Evolutionary conservation across 1,284 basidiomycete genomes (phyloP).

Genomic region (Mycena citricolor): DNA sequence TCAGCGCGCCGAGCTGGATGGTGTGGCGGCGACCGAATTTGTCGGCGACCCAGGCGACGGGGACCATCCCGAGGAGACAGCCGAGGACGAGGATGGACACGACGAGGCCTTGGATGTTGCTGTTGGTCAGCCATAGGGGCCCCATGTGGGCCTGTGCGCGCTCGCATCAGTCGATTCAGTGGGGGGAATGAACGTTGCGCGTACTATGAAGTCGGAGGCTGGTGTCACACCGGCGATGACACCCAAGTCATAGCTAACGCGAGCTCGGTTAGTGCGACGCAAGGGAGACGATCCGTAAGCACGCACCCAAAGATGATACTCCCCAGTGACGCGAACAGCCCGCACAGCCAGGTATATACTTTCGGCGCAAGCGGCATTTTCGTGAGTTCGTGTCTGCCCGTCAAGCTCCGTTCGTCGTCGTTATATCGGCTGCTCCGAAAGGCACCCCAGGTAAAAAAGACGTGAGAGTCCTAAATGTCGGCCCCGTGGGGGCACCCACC

Average conservation of each 20-base stretch:
- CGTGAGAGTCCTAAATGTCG: too few relatives aligned
- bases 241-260: conserved; percentile 37
- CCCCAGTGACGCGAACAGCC: conserved; percentile 52
- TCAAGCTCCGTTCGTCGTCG: too few relatives aligned
- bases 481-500: too few relatives aligned
- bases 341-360: conserved; percentile 63
- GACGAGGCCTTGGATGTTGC: conserved; percentile 37
- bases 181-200: too few relatives aligned
- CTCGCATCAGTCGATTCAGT: too few relatives aligned
- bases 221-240: conserved; percentile 39
- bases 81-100: conserved; percentile 41
- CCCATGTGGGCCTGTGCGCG: conserved; percentile 41
- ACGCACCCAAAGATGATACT: conserved; percentile 44
- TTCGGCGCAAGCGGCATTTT: conserved; percentile 42
- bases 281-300: neutral
- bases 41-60: conserved; percentile 40
- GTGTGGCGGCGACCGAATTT: conserved; percentile 37
- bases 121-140: conserved; percentile 32
- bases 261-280: neutral
- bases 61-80: conserved; percentile 43
- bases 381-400: too few relatives aligned
- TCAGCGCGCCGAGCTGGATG: conserved; percentile 37
- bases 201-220: conserved; percentile 6
- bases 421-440: too few relatives aligned
- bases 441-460: too few relatives aligned